Conservation (phyloP, 164 flowering plant genomes). For the Aristolochia contorta region DNA sequence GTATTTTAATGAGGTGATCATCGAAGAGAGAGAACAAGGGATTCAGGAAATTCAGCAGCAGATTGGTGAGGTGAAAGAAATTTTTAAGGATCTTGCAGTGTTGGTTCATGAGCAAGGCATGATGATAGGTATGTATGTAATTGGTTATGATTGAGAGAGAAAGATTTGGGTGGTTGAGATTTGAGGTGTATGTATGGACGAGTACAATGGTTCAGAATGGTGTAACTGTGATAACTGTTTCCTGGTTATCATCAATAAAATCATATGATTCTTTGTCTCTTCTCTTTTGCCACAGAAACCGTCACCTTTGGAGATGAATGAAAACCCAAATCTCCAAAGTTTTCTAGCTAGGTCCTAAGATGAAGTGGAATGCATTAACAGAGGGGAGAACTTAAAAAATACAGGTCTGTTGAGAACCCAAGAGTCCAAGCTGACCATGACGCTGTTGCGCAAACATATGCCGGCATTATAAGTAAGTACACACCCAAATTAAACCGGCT, state of each 20-base stretch:
- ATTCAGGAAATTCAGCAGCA: slow-evolving; percentile 69
- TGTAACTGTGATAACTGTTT: background rate
- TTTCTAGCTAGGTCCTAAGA: too few species aligned
- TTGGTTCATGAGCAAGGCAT: slow-evolving; percentile 66
- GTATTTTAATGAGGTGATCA: slow-evolving; percentile 59
- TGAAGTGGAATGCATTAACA: too few species aligned
- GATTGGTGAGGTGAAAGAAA: slow-evolving; percentile 72
- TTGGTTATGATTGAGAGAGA: background rate
- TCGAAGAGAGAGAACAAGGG: slow-evolving; percentile 81
- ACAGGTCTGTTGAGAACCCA: too few species aligned
- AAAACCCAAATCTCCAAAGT: too few species aligned
- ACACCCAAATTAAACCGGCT: too few species aligned
- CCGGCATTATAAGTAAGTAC: too few species aligned
- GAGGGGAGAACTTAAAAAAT: too few species aligned
- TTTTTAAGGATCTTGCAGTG: slow-evolving; percentile 71
- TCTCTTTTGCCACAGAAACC: background rate
- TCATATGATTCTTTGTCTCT: slow-evolving; percentile 2
- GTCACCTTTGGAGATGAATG: too few species aligned
- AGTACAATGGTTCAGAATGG: background rate
- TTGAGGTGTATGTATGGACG: slow-evolving; percentile 2
- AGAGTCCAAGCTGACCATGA: too few species aligned
- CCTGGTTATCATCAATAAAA: background rate
- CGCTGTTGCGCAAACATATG: too few species aligned
- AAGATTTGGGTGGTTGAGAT: background rate
- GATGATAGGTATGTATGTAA: slow-evolving; percentile 47